These are phyloP conservation scores for Vavraia culicis DNA, from an alignment of 371 early-diverging fungal species.

Conservation along the genomic window DNA sequence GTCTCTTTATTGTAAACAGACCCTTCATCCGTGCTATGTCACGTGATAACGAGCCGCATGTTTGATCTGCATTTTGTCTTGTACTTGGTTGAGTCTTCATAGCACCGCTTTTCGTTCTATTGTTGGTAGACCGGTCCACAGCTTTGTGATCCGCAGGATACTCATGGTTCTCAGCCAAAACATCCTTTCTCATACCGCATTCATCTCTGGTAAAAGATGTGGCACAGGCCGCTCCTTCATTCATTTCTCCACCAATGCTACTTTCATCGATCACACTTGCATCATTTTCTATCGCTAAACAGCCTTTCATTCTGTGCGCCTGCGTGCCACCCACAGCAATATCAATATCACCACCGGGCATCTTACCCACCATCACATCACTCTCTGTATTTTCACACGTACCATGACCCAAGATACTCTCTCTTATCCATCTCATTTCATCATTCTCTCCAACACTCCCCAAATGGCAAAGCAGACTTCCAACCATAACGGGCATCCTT, in stretches of 20 bases:
- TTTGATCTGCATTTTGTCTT: no score
- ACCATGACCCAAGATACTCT: no score
- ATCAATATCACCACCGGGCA: no score
- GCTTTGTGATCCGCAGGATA: background rate
- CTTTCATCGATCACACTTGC: background rate
- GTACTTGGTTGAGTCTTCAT: no score
- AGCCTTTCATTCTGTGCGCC: no score
- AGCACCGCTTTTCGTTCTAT: background rate
- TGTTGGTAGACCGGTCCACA: conserved; percentile 1
- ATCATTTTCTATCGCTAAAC: background rate
- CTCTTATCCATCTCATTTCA: no score
- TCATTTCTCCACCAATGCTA: conserved; percentile 49
- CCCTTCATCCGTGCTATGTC: no score
- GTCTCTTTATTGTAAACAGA: conserved; percentile 1
- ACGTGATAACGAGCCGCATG: no score
- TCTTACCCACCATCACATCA: no score
- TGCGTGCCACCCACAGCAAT: no score
- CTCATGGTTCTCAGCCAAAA: background rate
- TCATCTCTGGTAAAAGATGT: background rate
- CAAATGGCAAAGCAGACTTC: conserved; percentile 65
- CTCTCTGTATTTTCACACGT: no score
- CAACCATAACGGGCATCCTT: conserved; percentile 91
- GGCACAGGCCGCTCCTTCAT: conserved; percentile 43
- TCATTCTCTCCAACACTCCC: no score
- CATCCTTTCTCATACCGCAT: background rate